Conservation (phyloP, 106 monocot genomes). For the Acanthochlamys bracteata region DNA sequence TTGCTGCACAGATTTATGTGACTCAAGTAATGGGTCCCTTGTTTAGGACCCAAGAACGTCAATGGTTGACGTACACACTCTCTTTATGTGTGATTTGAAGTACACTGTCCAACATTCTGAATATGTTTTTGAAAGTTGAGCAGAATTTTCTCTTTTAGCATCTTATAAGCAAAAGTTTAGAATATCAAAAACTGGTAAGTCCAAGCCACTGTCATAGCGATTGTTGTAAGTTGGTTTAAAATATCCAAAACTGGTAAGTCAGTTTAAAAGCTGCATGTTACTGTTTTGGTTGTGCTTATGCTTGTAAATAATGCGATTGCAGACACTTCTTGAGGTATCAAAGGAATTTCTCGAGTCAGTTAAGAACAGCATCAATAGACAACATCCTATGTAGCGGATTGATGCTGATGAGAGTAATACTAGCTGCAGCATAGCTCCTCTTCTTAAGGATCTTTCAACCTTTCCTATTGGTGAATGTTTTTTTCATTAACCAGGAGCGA, state of each 20-base stretch:
- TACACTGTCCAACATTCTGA: neutral
- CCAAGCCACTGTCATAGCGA: neutral
- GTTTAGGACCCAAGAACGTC: slow-evolving; percentile 42
- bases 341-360: slow-evolving; percentile 53
- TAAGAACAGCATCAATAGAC: slow-evolving; percentile 29
- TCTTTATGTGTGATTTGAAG: neutral
- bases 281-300: neutral
- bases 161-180: neutral
- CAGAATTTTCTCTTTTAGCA: too few relatives aligned
- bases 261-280: too few relatives aligned
- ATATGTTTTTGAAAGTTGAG: too few relatives aligned
- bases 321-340: slow-evolving; percentile 46
- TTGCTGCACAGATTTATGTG: slow-evolving; percentile 28
- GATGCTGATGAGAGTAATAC: slow-evolving; percentile 54
- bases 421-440: slow-evolving; percentile 47
- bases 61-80: slow-evolving; percentile 55
- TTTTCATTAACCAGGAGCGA: too few relatives aligned
- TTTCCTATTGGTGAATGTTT: slow-evolving; percentile 37
- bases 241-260: too few relatives aligned
- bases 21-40: slow-evolving; percentile 46
- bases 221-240: too few relatives aligned
- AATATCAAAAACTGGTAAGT: neutral
- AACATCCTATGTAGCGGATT: slow-evolving; percentile 63
- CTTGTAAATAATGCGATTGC: slow-evolving; percentile 6
- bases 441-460: slow-evolving; percentile 71